Evolutionary conservation across 2,329 filamentous ascomycete species (phyloP).

Genomic region (Nigrograna mackinnonii): DNA sequence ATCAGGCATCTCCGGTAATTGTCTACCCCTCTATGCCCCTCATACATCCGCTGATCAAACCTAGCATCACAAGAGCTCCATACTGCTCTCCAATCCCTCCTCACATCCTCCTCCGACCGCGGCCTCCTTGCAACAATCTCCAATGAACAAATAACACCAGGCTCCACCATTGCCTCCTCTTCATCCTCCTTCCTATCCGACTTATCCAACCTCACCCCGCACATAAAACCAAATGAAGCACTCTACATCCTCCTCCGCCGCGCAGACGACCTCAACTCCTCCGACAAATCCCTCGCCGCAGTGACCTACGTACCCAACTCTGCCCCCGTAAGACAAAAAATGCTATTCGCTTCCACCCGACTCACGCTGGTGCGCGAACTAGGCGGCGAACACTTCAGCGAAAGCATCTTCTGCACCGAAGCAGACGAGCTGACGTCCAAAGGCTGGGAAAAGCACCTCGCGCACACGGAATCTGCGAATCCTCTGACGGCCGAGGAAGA

Average conservation of each 20-base stretch:
- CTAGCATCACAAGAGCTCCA: slow-evolving; percentile 75
- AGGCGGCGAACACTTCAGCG: slow-evolving; percentile 76
- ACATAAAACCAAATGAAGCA: slow-evolving; percentile 68
- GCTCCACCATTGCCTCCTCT: slow-evolving; percentile 55
- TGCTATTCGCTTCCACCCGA: slow-evolving; percentile 79
- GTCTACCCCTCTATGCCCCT: slow-evolving; percentile 1
- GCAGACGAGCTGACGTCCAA: slow-evolving; percentile 68
- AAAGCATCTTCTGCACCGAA: slow-evolving; percentile 74
- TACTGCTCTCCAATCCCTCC: slow-evolving; percentile 71
- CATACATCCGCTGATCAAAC: slow-evolving; percentile 44
- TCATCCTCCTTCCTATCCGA: slow-evolving; percentile 66
- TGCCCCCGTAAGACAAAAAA: slow-evolving; percentile 82
- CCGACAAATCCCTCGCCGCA: slow-evolving; percentile 57
- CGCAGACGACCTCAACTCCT: slow-evolving; percentile 53
- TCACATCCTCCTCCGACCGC: slow-evolving; percentile 64
- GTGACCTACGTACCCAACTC: slow-evolving; percentile 79
- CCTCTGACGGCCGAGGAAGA: slow-evolving; percentile 81
- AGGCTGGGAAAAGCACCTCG: slow-evolving; percentile 75
- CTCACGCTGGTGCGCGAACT: slow-evolving; percentile 76
- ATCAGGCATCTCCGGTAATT: slow-evolving; percentile 74
- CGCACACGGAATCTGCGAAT: slow-evolving; percentile 63
- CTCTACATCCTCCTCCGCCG: slow-evolving; percentile 77
- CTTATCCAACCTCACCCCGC: slow-evolving; percentile 63
- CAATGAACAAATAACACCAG: slow-evolving; percentile 68
- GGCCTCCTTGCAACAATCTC: slow-evolving; percentile 72